Conservation (phyloP, 2,329 filamentous ascomycete genomes). For the Microsporum canis region DNA sequence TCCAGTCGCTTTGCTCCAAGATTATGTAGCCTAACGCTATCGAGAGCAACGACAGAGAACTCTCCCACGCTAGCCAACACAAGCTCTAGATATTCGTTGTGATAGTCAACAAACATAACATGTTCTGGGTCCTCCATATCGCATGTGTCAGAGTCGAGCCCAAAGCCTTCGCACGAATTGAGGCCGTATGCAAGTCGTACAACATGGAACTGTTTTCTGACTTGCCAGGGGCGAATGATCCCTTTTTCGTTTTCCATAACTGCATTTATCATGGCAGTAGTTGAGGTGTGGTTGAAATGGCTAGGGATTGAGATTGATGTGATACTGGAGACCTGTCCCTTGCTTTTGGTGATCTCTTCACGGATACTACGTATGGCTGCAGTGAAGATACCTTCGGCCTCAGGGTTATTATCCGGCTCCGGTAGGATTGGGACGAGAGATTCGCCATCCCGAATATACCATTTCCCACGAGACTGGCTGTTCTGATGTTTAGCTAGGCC, state of each 20-base stretch:
- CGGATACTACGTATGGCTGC: background rate
- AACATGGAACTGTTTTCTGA: background rate
- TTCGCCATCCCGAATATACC: conserved; percentile 5
- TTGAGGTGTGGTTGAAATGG: conserved; percentile 1
- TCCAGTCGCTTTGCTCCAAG: background rate
- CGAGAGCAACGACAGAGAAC: background rate
- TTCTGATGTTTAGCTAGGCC: background rate
- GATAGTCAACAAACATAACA: conserved; percentile 2
- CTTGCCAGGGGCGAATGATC: background rate
- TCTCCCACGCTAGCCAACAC: background rate
- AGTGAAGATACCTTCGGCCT: background rate
- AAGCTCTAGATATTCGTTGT: conserved; percentile 1
- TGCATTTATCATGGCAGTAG: background rate
- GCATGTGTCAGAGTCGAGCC: background rate
- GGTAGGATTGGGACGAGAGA: background rate
- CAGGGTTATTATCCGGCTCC: background rate
- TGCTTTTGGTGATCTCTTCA: background rate
- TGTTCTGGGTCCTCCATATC: background rate
- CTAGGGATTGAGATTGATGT: conserved; percentile 3
- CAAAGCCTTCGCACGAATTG: background rate
- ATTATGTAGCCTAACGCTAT: background rate
- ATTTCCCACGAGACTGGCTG: background rate
- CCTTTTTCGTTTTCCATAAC: background rate
- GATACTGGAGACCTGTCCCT: background rate
- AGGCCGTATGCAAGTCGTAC: background rate